Evolutionary conservation across 768 basidiomycete genomes (phyloP), one percentile per base, ranked within the genome.

Genomic region (Termitomyces sp.): DNA sequence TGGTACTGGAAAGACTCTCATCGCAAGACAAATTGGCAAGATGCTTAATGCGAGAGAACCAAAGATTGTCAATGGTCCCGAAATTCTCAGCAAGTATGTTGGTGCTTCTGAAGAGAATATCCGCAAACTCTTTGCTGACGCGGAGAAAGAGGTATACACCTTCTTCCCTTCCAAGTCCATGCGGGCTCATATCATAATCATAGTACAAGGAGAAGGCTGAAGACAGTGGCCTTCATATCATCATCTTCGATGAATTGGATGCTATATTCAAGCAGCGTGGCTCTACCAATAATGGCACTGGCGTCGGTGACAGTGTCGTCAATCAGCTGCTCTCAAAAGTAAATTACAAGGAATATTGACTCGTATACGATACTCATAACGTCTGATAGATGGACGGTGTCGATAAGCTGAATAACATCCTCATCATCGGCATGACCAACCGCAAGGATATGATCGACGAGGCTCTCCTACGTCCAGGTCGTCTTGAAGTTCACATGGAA

Each of bases 341-440:
- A 46, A 12, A 78, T 58, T 6, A 6, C 3, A 3, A 22, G 13
- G 20, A 24, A 47, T 55, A 0, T 50, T 2, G 2, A 6, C 13
- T 46, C 6, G 39, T 11, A 13, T 34, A 33, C 27, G 8, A 24
- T 30, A 31, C 31, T 42, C 30, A 44, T 47, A n/a, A 58, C 9
- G 24, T 45, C 46, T 20, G 9, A 15, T 64, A 97, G 94, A 96
- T 99, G 95, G 97, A 99, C 65, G 97, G 97, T 78, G 96, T 99
- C 12, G 97, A 99, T 70, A 91, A 93, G 75, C 78, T 99, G 34
- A 98, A 99, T 78, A 99, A 99, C 74, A 96, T 99, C 61, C 89
- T 99, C 66, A 90, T 99, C 65, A 99, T 99, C 65, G 97, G 97
- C 66, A 99, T 99, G 97, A 99, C 96, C 48, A 98, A 99, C 73